Evolutionary conservation across 345 rosid species (phyloP).

Genomic region (Hibiscus tridactylites): DNA sequence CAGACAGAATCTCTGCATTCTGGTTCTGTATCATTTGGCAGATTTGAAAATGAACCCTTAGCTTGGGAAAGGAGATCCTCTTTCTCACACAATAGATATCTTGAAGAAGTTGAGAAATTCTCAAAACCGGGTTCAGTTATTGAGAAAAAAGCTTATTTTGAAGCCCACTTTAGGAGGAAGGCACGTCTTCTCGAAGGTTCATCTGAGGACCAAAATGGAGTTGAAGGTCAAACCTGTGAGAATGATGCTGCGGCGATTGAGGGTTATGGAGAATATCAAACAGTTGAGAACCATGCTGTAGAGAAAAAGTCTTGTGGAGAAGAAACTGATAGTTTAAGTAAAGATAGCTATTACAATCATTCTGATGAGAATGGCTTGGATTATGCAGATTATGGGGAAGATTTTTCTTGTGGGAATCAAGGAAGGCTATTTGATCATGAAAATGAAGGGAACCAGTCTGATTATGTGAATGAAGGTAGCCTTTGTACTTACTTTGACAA

Average conservation of each 20-base stretch:
- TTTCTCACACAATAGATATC: constrained; percentile 79
- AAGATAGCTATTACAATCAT: constrained; percentile 10
- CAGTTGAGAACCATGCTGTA: constrained; percentile 18
- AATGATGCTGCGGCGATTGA: constrained; percentile 18
- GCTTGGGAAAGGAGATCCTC: constrained; percentile 88
- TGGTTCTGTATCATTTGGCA: constrained; percentile 86
- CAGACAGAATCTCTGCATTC: constrained; percentile 68
- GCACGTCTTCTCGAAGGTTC: constrained; percentile 41
- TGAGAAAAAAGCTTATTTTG: constrained; percentile 78
- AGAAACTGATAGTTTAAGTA: constrained; percentile 15
- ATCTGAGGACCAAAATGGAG: constrained; percentile 32
- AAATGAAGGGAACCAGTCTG: constrained; percentile 4
- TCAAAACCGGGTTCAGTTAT: constrained; percentile 78
- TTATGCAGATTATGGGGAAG: neutral
- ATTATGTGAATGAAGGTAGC: constrained; percentile 18
- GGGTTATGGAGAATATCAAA: constrained; percentile 22
- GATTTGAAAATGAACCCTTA: constrained; percentile 70
- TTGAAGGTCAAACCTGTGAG: constrained; percentile 23
- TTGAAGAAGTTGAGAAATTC: constrained; percentile 85
- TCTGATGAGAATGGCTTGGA: constrained; percentile 4
- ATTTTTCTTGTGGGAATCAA: constrained; percentile 15
- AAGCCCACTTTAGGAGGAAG: constrained; percentile 83
- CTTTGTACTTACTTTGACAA: constrained; percentile 35
- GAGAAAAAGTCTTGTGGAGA: constrained; percentile 15
- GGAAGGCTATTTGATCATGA: constrained; percentile 17